Base-by-base conservation (phyloP, 2,329 filamentous ascomycete genomes). In the Beauveria brongniartii region DNA sequence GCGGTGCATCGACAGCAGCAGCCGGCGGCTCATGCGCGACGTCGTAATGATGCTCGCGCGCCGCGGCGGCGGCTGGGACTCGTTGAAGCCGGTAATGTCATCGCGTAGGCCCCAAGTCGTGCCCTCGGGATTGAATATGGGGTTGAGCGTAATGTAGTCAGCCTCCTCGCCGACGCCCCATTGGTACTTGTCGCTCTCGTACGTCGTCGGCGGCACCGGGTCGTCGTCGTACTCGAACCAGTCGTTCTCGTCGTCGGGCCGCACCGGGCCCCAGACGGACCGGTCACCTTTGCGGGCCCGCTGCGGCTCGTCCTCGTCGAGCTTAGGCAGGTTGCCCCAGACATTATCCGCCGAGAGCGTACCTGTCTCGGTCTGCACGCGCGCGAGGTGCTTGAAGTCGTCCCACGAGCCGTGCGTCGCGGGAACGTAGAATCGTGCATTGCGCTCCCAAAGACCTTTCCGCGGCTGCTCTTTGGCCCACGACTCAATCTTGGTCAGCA, bases 151-250 rank as follows among this genome's bases (percentile, higher is more conserved):
- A 69, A 97, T 93, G 66, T 95, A 83, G 72, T 97, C 93, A 12
- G 93, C 92, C 62, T 95, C 89, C 73, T 97, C 93, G 59, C 84
- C 90, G 1, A 94, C 89, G 37, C 93, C 93, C 92, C 93, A 97
- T 55, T 80, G 74, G 71, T 92, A 92, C 65, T 87, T 83, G 70
- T 97, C 92, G 64, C 89, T 87, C 55, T 93, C 90, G 67, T 90
- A 87, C 8, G 69, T 62, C 0, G 82, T 87, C 1, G 89, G 88
- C 1, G 92, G 91, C 18, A 78, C 76, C 1, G 89, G 87, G 63
- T 94, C 91, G n/a, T 88, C 81, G 8, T 89, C 85, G 2, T 80
- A 77, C 69, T 90, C 84, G 64, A 92, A 88, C 74, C 87, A 88
- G 70, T 96, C 91, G 1, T 82, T 77, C 37, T 84, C 76, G 61